Evolutionary conservation across 345 rosid species (phyloP).

Genomic region (Noccaea caerulescens): DNA sequence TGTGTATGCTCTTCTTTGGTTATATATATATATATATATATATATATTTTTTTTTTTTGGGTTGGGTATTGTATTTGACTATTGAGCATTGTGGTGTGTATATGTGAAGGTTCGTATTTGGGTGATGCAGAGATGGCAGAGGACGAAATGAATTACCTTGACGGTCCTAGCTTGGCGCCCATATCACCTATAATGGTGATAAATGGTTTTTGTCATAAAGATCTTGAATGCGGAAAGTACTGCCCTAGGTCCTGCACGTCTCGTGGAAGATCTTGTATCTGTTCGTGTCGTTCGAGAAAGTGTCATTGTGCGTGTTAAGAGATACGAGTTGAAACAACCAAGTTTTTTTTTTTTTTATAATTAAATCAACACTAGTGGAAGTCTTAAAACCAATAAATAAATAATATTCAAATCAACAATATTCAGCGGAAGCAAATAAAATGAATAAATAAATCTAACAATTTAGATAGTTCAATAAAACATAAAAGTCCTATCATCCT

Average conservation of each 20-base stretch:
- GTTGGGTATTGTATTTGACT: not conserved
- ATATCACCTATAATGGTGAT: slow-evolving; percentile 20
- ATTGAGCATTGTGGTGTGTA: slow-evolving; percentile 17
- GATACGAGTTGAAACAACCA: too few relatives aligned
- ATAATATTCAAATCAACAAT: too few relatives aligned
- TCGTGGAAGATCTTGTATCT: too few relatives aligned
- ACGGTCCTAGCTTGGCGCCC: not conserved
- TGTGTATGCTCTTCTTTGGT: slow-evolving; percentile 33
- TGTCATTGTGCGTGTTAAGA: slow-evolving; percentile 27
- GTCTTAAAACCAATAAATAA: too few relatives aligned
- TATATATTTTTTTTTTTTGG: not conserved
- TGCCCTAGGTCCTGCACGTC: slow-evolving; percentile 35
- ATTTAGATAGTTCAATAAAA: too few relatives aligned
- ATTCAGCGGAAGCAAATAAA: too few relatives aligned
- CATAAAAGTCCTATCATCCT: too few relatives aligned
- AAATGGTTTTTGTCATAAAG: slow-evolving; percentile 30
- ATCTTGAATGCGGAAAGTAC: slow-evolving; percentile 26
- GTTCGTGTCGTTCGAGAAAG: too few relatives aligned
- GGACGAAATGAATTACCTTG: slow-evolving; percentile 30
- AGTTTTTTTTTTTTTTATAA: too few relatives aligned
- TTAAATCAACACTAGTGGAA: too few relatives aligned
- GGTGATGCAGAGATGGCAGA: slow-evolving; percentile 29
- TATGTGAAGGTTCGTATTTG: slow-evolving; percentile 29
- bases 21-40: not conserved
- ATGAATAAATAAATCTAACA: too few relatives aligned